Percentiles rank a stretch among this genome's conserved stretches.
Evolutionary conservation across 306 rosid genomes (phyloP).

Genomic region (Rubus parviflorus): DNA sequence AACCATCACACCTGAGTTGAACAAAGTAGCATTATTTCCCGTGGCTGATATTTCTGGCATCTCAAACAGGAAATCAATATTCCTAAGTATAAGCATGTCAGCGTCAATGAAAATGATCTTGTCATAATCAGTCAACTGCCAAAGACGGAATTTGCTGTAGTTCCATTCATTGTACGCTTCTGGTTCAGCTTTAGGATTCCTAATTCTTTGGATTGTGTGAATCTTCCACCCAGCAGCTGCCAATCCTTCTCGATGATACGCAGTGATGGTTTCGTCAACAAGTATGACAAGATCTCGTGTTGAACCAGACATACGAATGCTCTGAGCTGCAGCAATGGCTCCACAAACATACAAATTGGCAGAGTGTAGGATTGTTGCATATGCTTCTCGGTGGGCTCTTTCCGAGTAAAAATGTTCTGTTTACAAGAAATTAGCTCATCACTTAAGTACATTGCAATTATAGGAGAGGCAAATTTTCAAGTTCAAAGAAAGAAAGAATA

Average conservation of each 20-base stretch:
- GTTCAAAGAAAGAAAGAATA: neutral
- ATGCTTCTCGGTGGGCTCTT: constrained; percentile 69
- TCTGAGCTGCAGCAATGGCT: constrained; percentile 84
- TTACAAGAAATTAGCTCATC: constrained; percentile 26
- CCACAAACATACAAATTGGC: constrained; percentile 86
- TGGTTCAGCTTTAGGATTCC: constrained; percentile 85
- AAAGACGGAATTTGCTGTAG: constrained; percentile 89
- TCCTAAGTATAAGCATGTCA: constrained; percentile 73
- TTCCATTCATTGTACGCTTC: constrained; percentile 95
- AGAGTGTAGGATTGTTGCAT: constrained; percentile 89
- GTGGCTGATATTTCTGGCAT: constrained; percentile 83
- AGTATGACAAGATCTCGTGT: constrained; percentile 83
- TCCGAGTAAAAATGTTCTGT: constrained; percentile 67
- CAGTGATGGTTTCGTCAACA: constrained; percentile 72
- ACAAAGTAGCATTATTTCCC: constrained; percentile 78
- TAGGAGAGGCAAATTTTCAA: neutral
- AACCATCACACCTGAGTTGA: constrained; percentile 89
- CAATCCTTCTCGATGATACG: constrained; percentile 74
- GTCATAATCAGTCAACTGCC: constrained; percentile 88
- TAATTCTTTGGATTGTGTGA: constrained; percentile 69
- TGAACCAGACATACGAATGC: constrained; percentile 89
- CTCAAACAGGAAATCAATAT: constrained; percentile 79
- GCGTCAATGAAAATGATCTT: constrained; percentile 90
- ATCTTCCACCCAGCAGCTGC: constrained; percentile 90
- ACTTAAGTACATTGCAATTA: constrained; percentile 2